These are phyloP conservation scores for Vitis hybrid DNA, from an alignment of 177 flowering plant genomes.

Conservation along the genomic window DNA sequence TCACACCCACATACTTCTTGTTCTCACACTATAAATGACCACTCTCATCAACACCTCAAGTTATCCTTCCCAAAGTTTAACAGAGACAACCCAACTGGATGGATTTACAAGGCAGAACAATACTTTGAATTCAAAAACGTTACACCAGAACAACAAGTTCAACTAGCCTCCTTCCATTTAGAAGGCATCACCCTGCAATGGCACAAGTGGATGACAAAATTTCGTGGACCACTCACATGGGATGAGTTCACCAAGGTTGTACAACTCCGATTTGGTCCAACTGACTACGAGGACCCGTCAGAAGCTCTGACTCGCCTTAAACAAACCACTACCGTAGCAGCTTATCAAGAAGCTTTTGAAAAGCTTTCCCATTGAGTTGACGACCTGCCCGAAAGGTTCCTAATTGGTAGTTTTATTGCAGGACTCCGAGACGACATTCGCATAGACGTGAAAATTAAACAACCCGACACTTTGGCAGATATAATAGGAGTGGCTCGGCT, in stretches of 20 bases:
- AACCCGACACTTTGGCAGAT: no score
- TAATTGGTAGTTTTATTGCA: no score
- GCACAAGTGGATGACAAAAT: slow-evolving; percentile 2
- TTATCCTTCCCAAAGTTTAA: slow-evolving; percentile 9
- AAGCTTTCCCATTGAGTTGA: slow-evolving; percentile 2
- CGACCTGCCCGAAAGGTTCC: no score
- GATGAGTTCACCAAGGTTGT: background rate
- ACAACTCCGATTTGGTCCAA: background rate
- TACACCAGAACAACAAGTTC: background rate
- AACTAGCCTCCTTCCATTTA: slow-evolving; percentile 5
- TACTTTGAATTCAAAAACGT: background rate
- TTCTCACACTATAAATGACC: no score
- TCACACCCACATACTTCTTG: no score
- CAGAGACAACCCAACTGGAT: background rate
- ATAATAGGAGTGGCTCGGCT: no score
- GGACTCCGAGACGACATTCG: no score
- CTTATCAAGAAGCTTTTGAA: slow-evolving; percentile 9
- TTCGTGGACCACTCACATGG: background rate
- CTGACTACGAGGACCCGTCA: background rate
- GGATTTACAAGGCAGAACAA: slow-evolving; percentile 8
- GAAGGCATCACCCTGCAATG: slow-evolving; percentile 7
- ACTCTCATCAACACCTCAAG: slow-evolving; percentile 3
- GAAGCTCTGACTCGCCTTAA: background rate
- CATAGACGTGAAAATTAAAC: no score
- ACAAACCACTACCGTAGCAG: slow-evolving; percentile 3